Evolutionary conservation across 257 asterid genomes (phyloP).

Genomic region (Przewalskia tangutica): DNA sequence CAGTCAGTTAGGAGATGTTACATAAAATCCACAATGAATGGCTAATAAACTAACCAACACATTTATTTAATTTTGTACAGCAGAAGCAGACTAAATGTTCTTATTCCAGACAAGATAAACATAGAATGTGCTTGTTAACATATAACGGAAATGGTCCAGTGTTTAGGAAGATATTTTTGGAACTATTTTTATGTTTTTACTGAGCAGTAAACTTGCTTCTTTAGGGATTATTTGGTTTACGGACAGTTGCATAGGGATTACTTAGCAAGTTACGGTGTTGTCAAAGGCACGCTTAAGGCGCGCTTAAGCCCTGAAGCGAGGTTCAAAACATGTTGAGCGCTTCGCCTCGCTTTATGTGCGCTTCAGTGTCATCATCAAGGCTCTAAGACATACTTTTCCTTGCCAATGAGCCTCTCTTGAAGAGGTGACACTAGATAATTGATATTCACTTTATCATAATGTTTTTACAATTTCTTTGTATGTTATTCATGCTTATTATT

Average conservation of each 20-base stretch:
- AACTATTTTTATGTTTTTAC: background rate
- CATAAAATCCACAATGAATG: background rate
- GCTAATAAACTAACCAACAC: background rate
- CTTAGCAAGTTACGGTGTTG: background rate
- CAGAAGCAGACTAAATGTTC: background rate
- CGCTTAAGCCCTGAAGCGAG: no score
- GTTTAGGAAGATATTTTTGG: background rate
- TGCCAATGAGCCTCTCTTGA: no score
- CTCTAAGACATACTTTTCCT: no score
- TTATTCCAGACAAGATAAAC: background rate
- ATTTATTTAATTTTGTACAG: background rate
- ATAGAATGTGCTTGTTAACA: background rate
- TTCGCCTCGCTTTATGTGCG: no score
- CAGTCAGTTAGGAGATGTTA: background rate
- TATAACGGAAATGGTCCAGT: background rate
- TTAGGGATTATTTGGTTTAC: background rate
- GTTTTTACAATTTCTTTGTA: no score
- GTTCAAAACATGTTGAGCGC: no score
- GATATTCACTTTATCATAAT: no score
- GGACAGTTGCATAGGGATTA: background rate
- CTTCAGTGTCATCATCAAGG: no score
- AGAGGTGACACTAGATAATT: no score
- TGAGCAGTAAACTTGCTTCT: background rate
- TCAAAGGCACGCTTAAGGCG: no score
- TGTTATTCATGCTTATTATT: no score